Evolutionary conservation across 2,329 filamentous ascomycete genomes (phyloP).

Genomic region (Talaromyces rugulosus): DNA sequence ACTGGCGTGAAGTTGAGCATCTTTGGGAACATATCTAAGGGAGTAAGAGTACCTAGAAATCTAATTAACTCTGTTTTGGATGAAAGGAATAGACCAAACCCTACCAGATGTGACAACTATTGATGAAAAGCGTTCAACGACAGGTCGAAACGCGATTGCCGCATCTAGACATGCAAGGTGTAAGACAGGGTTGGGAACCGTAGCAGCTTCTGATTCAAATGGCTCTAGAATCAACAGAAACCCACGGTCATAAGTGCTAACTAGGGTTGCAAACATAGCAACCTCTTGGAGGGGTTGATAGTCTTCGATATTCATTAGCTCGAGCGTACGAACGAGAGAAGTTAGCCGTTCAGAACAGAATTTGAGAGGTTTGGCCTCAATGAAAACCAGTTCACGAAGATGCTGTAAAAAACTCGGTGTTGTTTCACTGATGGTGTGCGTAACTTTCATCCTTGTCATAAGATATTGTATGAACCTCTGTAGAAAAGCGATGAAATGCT

Average conservation of each 20-base stretch:
- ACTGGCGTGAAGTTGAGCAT: constrained; percentile 94
- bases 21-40: constrained; percentile 97
- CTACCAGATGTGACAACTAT: constrained; percentile 84
- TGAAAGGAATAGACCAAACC: neutral
- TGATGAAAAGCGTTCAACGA: constrained; percentile 95
- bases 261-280: constrained; percentile 91
- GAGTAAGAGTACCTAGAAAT: constrained; percentile 74
- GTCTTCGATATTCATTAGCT: constrained; percentile 96
- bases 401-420: constrained; percentile 90
- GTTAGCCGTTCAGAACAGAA: constrained; percentile 95
- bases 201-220: constrained; percentile 90
- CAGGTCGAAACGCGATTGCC: constrained; percentile 94
- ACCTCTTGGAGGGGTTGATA: constrained; percentile 96
- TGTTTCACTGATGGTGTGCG: constrained; percentile 95
- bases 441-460: constrained; percentile 96
- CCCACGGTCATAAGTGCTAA: constrained; percentile 94
- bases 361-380: constrained; percentile 86
- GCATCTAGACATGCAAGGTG: constrained; percentile 97
- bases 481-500: constrained; percentile 92
- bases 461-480: constrained; percentile 97
- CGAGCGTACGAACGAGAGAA: constrained; percentile 87
- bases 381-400: constrained; percentile 92
- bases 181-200: constrained; percentile 92
- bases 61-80: neutral
- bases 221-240: constrained; percentile 96